These are phyloP conservation scores for Gomphus sp. DNA, from an alignment of 1,284 basidiomycete species.

Conservation along the genomic window DNA sequence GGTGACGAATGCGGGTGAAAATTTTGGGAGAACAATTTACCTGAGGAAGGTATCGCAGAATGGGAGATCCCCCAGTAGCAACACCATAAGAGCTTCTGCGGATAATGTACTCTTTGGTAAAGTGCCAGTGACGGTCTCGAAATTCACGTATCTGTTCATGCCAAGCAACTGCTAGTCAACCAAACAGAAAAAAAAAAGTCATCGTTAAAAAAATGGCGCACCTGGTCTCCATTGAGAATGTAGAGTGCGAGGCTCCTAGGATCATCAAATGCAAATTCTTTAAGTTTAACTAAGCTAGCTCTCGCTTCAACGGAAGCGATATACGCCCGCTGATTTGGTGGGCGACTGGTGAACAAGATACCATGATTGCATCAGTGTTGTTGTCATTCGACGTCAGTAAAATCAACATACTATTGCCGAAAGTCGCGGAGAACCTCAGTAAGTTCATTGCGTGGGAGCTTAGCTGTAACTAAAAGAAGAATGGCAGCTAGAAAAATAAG, in stretches of 20 bases:
- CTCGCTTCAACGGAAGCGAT: slow-evolving; percentile 5
- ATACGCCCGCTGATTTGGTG: slow-evolving; percentile 4
- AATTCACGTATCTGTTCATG: slow-evolving; percentile 8
- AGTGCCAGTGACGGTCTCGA: slow-evolving; percentile 8
- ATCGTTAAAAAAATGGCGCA: not conserved
- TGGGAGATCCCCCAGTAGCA: slow-evolving; percentile 8
- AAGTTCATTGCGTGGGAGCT: slow-evolving; percentile 4
- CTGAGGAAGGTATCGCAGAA: slow-evolving; percentile 7
- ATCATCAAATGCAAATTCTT: slow-evolving; percentile 7
- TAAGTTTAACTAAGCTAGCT: not conserved
- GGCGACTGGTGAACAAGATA: not conserved
- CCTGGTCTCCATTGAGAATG: slow-evolving; percentile 6
- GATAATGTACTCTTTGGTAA: slow-evolving; percentile 10
- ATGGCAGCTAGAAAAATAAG: not conserved
- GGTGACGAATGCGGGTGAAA: not conserved
- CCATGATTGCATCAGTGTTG: not conserved
- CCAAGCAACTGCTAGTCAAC: not conserved
- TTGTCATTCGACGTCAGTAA: not conserved
- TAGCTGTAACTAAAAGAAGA: slow-evolving; percentile 1
- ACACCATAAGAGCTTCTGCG: slow-evolving; percentile 5
- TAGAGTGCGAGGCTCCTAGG: slow-evolving; percentile 4
- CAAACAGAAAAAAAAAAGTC: not conserved
- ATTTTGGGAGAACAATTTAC: too few relatives aligned
- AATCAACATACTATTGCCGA: slow-evolving; percentile 8
- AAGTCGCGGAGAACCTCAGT: slow-evolving; percentile 1